Conservation (phyloP, 345 rosid genomes). For the Carallia pectinifolia region DNA sequence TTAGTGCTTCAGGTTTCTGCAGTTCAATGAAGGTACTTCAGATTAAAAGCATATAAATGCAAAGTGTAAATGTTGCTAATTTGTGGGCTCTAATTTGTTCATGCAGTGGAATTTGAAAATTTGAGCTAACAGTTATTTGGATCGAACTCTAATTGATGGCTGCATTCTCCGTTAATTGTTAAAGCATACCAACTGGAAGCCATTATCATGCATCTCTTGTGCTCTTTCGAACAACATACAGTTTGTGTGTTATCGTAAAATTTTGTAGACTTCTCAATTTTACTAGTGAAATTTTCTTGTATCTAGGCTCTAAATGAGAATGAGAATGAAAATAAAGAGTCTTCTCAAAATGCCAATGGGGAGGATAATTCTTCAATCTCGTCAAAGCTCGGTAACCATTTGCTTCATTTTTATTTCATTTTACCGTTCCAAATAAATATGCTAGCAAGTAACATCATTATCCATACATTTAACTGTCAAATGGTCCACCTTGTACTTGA, state of each 20-base stretch:
- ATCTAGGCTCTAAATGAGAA: slow-evolving; percentile 40
- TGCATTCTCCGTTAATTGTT: background rate
- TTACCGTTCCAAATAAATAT: background rate
- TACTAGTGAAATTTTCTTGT: background rate
- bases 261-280: background rate
- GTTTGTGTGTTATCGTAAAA: background rate
- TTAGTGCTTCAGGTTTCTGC: slow-evolving; percentile 33
- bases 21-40: slow-evolving; percentile 42
- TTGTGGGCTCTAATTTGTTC: background rate
- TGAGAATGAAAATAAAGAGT: slow-evolving; percentile 39
- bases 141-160: background rate
- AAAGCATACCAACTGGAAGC: background rate
- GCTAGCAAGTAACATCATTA: background rate
- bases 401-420: slow-evolving; percentile 3
- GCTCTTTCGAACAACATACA: slow-evolving; percentile 1
- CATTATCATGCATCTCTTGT: background rate
- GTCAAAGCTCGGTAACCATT: slow-evolving; percentile 50
- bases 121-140: background rate
- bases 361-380: slow-evolving; percentile 48
- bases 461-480: background rate
- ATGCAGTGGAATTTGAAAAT: background rate
- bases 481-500: background rate
- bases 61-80: background rate
- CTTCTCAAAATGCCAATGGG: slow-evolving; percentile 36
- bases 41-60: background rate